These are phyloP conservation scores for Fraxinus floribunda DNA, from an alignment of 305 asterid species.

Conservation along the genomic window DNA sequence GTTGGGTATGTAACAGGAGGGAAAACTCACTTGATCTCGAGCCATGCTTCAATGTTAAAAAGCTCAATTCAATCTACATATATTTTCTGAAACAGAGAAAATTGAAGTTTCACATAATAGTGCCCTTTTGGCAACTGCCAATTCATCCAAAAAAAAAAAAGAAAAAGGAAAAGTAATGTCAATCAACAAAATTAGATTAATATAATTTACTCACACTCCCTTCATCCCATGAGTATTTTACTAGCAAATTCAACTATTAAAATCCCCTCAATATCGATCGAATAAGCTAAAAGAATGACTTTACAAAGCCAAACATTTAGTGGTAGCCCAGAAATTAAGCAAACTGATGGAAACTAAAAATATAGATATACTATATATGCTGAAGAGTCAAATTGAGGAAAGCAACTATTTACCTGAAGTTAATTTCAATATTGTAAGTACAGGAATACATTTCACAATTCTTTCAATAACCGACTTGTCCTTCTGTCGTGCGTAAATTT, in stretches of 20 bases:
- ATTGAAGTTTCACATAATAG: background rate
- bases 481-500: background rate
- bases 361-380: background rate
- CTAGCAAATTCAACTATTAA: background rate
- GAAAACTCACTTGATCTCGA: background rate
- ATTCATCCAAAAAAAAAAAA: background rate
- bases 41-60: background rate
- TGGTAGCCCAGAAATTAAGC: background rate
- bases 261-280: background rate
- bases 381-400: background rate
- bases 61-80: background rate
- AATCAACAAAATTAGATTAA: background rate
- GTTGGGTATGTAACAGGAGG: background rate
- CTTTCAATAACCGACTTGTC: background rate
- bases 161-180: too few relatives aligned
- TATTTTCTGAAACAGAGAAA: background rate
- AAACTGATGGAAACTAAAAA: background rate
- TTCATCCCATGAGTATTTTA: background rate
- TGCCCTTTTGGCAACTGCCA: background rate
- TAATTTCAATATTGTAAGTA: constrained; percentile 4
- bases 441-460: background rate
- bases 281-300: background rate
- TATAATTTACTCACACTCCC: background rate
- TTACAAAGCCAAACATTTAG: background rate
- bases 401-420: background rate